phyloP scores from a whole-genome alignment of 495 filamentous ascomycete genomes.

The Trichoderma asperelloides region DNA sequence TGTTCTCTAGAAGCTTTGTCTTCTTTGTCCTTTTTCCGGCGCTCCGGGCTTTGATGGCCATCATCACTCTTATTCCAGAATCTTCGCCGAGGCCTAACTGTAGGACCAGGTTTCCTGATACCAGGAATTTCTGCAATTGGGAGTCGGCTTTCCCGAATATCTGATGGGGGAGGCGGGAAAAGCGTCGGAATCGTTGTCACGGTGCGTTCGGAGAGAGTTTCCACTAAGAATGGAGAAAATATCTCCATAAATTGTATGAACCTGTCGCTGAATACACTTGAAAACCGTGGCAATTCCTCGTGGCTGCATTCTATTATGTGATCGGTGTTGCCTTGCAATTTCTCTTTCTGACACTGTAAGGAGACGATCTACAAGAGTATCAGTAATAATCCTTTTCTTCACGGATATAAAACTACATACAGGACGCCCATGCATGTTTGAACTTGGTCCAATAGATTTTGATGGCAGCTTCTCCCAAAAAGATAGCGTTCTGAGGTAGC shows the following conservation, averaged over 20 bases:
- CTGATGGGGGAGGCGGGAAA: not conserved
- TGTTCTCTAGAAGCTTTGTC: not conserved
- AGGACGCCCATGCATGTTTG: not conserved
- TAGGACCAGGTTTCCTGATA: not conserved
- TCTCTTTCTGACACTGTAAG: not conserved
- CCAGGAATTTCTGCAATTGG: not conserved
- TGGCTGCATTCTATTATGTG: not conserved
- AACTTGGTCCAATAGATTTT: not conserved
- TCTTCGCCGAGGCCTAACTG: not conserved
- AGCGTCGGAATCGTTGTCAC: not conserved
- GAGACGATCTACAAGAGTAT: not conserved
- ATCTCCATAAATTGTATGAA: constrained; percentile 4
- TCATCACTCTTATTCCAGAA: not conserved
- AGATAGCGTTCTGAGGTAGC: not conserved
- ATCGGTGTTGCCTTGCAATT: not conserved
- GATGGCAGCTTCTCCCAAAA: not conserved
- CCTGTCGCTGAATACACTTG: not conserved
- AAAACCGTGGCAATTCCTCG: not conserved
- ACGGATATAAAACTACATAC: not conserved
- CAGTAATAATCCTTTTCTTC: not conserved
- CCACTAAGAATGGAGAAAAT: not conserved
- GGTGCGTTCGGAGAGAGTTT: not conserved
- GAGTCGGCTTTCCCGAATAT: not conserved
- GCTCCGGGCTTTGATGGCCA: not conserved
- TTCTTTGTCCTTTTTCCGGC: not conserved